Base-by-base conservation (phyloP, 139 green algal genomes). In the Penium margaritaceum region DNA sequence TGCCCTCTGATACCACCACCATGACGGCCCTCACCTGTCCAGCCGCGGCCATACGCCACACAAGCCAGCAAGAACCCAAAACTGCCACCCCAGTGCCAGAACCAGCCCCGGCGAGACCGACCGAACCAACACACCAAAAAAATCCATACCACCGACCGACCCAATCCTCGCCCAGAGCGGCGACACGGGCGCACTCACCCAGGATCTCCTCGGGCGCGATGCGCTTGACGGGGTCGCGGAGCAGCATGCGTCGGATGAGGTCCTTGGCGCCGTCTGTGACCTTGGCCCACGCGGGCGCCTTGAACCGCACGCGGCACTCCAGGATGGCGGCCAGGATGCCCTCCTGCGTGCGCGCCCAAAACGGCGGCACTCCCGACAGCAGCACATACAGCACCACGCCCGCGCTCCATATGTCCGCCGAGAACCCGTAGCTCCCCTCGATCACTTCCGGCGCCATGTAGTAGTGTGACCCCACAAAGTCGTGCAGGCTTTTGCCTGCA, bases 391-490 rank as follows among this genome's bases (percentile, higher is more conserved):
- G 35, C 1, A 84, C 35, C 34, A 87, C 66, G 47, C 83, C 83
- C n/a, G 54, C 46, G 37, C 34, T 72, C 83, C 83, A 87, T 36
- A 84, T 60, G 67, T 87, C 83, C 12, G 74, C 76, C 36, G 60
- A 17, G 19, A 21, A 39, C 30, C 55, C 61, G 72, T 84, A 83
- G 30, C 58, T 60, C 14, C 63, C 55, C 33, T 73, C 27, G 57
- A 84, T 72, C n/a, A 87, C 76, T 63, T 87, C 83, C 2, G 83
- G 83, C 29, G 83, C 83, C 47, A 97, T 89, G 78, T 98, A 98
- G 76, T 95, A 96, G 9, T 91, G 89, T 19, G 55, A 85, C 38
- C 90, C 90, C 3, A 96, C 88, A 17, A 96, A 87, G 62, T 95
- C 89, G 34, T 86, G 75, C 95, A 95, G 47, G 47, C 30, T 24